Percentiles rank a stretch among this genome's conserved stretches.
Conservation (phyloP, 192 early-diverging fungal species). For the Jimgerdemannia flammicorona region DNA sequence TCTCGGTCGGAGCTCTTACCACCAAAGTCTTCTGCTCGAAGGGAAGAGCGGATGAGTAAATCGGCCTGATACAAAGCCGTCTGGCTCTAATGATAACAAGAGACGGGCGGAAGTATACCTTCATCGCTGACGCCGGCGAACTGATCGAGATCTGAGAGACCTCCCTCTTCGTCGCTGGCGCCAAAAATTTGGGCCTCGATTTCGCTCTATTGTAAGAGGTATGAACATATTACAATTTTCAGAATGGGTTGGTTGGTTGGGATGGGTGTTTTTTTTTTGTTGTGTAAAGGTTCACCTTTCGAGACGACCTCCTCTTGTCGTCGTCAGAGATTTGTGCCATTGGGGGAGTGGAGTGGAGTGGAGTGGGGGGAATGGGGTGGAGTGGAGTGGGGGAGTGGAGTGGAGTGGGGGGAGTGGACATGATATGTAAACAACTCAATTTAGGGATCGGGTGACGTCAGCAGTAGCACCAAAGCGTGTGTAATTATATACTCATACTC, state of each 20-base stretch:
- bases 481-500: no score
- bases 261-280: not conserved
- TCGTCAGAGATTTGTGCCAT: not conserved
- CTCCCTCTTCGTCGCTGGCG: not conserved
- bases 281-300: not conserved
- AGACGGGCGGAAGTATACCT: not conserved
- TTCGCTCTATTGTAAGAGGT: not conserved
- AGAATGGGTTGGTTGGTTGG: no score
- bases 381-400: no score
- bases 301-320: not conserved
- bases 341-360: no score
- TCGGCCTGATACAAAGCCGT: not conserved
- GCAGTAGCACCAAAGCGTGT: no score
- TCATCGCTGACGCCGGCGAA: not conserved
- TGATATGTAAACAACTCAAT: no score
- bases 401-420: no score
- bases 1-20: not conserved
- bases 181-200: conserved; percentile 2
- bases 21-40: not conserved
- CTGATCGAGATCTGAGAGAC: not conserved
- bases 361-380: no score
- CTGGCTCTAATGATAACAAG: not conserved
- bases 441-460: no score
- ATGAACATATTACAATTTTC: no score
- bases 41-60: not conserved